phyloP scores from a whole-genome alignment of 73 alveolate species.

The Paraurostyla sp. region DNA sequence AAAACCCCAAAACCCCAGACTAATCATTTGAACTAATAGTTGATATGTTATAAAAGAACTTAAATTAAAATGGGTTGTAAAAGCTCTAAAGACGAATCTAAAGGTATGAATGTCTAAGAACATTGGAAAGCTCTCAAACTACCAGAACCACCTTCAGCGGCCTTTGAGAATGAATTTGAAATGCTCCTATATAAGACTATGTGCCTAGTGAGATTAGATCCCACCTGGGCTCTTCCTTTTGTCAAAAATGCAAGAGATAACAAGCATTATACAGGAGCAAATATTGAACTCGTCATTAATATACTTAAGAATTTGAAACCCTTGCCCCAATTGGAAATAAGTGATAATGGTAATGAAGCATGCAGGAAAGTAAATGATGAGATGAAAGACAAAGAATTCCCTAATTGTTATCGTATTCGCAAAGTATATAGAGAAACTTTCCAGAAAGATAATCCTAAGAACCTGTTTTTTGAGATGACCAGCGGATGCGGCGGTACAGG shows the following conservation, averaged over 20 bases:
- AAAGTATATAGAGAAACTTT: slow-evolving; percentile 19
- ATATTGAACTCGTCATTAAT: slow-evolving; percentile 22
- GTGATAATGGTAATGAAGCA: slow-evolving; percentile 23
- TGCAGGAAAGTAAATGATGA: slow-evolving; percentile 48
- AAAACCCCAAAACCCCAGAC: no score
- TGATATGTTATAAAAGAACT: no score
- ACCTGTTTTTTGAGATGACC: slow-evolving; percentile 10
- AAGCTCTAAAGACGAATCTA: not conserved
- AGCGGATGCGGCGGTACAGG: slow-evolving; percentile 46
- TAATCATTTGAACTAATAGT: no score
- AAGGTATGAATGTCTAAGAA: not conserved
- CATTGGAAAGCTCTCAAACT: not conserved
- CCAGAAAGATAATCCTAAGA: slow-evolving; percentile 41
- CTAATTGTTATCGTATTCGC: slow-evolving; percentile 32
- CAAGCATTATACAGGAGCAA: slow-evolving; percentile 49
- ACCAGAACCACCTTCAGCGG: not conserved
- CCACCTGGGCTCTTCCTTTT: not conserved
- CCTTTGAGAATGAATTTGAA: slow-evolving; percentile 54
- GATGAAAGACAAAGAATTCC: slow-evolving; percentile 37
- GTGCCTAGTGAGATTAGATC: slow-evolving; percentile 11
- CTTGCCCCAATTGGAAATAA: slow-evolving; percentile 29
- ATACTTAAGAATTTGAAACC: not conserved
- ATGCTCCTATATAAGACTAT: slow-evolving; percentile 22
- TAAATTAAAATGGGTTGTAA: slow-evolving; percentile 57
- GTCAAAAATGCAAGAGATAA: not conserved